Percentiles rank a stretch among this genome's conserved stretches.
These are phyloP conservation scores for Sugiyamaella japonica DNA, from an alignment of 1,139 yeast genomes.

Conservation along the genomic window DNA sequence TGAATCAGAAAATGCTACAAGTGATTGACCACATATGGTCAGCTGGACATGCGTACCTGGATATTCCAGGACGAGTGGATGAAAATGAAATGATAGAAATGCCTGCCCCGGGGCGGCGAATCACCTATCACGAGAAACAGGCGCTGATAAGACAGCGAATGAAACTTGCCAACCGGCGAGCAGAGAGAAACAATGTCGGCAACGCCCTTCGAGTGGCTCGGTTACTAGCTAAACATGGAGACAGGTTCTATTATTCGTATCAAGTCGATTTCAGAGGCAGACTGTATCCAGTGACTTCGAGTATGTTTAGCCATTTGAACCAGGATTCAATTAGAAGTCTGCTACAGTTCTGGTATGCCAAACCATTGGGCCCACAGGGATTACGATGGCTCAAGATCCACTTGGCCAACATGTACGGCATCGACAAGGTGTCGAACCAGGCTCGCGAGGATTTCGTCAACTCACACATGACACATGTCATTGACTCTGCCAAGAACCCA, in stretches of 20 bases:
- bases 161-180: constrained; percentile 57
- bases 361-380: constrained; percentile 55
- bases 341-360: constrained; percentile 66
- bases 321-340: constrained; percentile 64
- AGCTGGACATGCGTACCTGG: constrained; percentile 56
- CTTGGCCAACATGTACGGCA: constrained; percentile 64
- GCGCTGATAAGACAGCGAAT: constrained; percentile 53
- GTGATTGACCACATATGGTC: constrained; percentile 76
- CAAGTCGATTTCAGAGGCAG: constrained; percentile 93
- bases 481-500: constrained; percentile 56
- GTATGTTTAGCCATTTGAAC: constrained; percentile 59
- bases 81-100: constrained; percentile 52
- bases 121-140: constrained; percentile 5
- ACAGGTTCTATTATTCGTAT: constrained; percentile 88
- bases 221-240: constrained; percentile 56
- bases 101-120: constrained; percentile 50
- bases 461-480: constrained; percentile 49
- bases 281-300: constrained; percentile 88
- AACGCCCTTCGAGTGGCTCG: constrained; percentile 74
- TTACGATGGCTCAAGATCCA: constrained; percentile 66
- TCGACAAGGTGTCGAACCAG: constrained; percentile 57
- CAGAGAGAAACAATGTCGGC: constrained; percentile 48
- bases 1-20: constrained; percentile 64
- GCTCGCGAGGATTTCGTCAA: constrained; percentile 56
- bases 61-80: constrained; percentile 58